Base-by-base conservation (phyloP, 2,329 filamentous ascomycete genomes). In the Hypoxylon sp. region DNA sequence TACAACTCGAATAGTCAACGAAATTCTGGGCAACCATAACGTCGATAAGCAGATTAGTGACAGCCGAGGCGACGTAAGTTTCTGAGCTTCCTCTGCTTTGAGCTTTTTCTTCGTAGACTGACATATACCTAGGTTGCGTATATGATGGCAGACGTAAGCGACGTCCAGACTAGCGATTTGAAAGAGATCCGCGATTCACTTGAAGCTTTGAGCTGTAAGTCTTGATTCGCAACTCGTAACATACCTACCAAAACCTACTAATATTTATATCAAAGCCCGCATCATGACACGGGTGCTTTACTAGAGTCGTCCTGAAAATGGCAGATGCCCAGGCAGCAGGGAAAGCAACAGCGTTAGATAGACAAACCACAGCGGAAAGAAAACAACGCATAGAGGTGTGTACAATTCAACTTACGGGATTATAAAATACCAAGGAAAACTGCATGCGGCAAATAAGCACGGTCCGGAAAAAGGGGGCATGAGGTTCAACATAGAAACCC, bases 21-120 rank as follows among this genome's bases (percentile, higher is more conserved):
- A 95, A 74, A 93, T 98, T 66, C 85, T 99, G 49, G 92, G 91
- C 44, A 89, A 96, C 74, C 94, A 99, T 83, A 99, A 99, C 78
- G 94, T 99, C 71, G 94, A 97, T 82, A 98, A 98, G 85, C 95
- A 99, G 81, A 98, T 96, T 83, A 95, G 92, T 52, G 95, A 98
- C 78, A 97, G 91, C 80, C 91, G 90, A 81, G 94, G 93, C 71
- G 94, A 98, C 76, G 90, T 92, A 80, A 68, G 85, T 68, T 52
- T 41, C 37, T n/a, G 28, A 59, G 13, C 19, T 17, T 41, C 48
- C 46, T 4, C 30, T 20, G 17, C 17, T 24, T 15, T 56, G 28
- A 7, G 13, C 7, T 22, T 10, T 43, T 10, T 22, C 13, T 43
- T 52, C 8, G 15, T 41, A 44, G 51, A 53, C 59, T 56, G 56